Evolutionary conservation across 768 basidiomycete genomes (phyloP), one percentile per base, ranked within the genome.

Genomic region (Serendipita vermifera): DNA sequence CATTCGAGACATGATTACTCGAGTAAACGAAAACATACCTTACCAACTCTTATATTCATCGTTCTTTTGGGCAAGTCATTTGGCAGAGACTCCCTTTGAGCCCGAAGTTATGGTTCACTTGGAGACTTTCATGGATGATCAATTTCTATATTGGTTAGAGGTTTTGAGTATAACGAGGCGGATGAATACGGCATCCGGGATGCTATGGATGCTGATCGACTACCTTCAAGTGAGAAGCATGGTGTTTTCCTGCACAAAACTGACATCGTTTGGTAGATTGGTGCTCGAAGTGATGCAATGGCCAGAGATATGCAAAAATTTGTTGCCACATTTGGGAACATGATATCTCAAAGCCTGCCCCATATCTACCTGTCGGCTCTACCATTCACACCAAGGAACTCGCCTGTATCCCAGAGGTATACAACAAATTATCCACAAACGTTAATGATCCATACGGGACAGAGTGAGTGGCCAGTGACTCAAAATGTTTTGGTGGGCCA

Each of bases 321-420:
- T 57, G 59, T 73, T 11, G 59, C 62, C 4, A 17, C 57, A 3
- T 73, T 72, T 61, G 62, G 58, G 14, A 41, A 57, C 2, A 54
- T 64, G 15, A 66, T 73, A 22, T 57, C 61, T 36, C 59, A 60
- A 26, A 69, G 69, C 41, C 62, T 66, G 14, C 67, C 70, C 5
- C 71, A 73, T 38, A 66, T 73, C 5, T 73, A 73, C 57, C 14
- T 73, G 3, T 73, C 72, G 29, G 72, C 69, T 17, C 59, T 73
- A 33, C 65, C 70, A 6, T 70, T 70, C 36, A 58, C 64, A 9
- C 70, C 72, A 2, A 56, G 35, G 1, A 58, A 60, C 27, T 68
- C 66, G 26, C 33, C 55, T 6, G 59, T 73, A 3, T 41, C 33
- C 3, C n/a, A 61, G 39, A 32, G 58, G 35, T 58, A 51, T 54